A percentile compares a stretch with the other conserved stretches of the same genome.
These are phyloP conservation scores for Claviceps maximensis DNA, from an alignment of 2,329 filamentous ascomycete genomes.

Conservation along the genomic window DNA sequence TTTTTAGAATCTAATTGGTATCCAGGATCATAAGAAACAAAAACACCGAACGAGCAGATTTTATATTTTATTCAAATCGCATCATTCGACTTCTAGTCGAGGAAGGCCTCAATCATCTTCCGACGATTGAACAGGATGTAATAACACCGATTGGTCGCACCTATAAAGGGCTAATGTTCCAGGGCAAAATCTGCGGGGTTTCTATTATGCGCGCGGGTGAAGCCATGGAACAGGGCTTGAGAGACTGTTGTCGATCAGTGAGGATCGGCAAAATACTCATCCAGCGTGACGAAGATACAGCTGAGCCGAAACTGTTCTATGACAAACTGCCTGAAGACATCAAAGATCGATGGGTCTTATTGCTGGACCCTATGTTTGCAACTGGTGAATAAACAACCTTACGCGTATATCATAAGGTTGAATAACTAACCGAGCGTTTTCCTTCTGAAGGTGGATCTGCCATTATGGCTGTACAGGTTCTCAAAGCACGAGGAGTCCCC, in stretches of 20 bases:
- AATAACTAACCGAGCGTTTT: not conserved
- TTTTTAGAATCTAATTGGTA: not conserved
- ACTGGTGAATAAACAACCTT: constrained; percentile 53
- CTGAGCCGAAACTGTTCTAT: constrained; percentile 86
- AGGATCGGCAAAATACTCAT: constrained; percentile 98
- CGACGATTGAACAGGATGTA: constrained; percentile 76
- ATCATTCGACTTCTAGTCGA: constrained; percentile 95
- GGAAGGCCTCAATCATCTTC: constrained; percentile 92
- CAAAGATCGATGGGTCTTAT: constrained; percentile 77
- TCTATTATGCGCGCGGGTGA: constrained; percentile 98
- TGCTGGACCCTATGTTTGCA: constrained; percentile 98
- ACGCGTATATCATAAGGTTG: no score
- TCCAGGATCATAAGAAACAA: constrained; percentile 87
- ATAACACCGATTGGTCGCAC: constrained; percentile 80
- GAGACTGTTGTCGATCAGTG: constrained; percentile 95
- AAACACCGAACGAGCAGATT: constrained; percentile 81
- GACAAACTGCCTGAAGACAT: constrained; percentile 96
- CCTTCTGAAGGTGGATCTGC: constrained; percentile 64
- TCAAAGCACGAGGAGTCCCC: constrained; percentile 80
- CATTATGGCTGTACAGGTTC: constrained; percentile 89
- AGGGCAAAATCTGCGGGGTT: constrained; percentile 96
- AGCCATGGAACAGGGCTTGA: constrained; percentile 92
- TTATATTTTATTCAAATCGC: constrained; percentile 98
- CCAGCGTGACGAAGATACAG: constrained; percentile 90
- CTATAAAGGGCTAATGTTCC: constrained; percentile 86